These are phyloP conservation scores for Diaporthe ampelina DNA, from an alignment of 2,329 filamentous ascomycete genomes.

Conservation along the genomic window DNA sequence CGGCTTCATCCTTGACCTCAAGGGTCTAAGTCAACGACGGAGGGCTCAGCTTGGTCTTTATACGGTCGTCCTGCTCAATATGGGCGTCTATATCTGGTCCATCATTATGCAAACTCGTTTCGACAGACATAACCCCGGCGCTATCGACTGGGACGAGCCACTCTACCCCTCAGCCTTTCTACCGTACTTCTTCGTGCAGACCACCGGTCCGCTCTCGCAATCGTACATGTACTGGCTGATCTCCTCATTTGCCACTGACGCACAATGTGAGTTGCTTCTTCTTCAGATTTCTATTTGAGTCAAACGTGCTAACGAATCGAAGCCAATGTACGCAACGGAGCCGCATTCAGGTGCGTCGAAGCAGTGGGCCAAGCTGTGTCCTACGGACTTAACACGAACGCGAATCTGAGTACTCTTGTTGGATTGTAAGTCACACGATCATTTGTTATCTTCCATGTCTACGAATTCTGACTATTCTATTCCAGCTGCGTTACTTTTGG, in stretches of 20 bases:
- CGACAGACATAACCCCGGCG: conserved; percentile 53
- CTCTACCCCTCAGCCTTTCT: conserved; percentile 59
- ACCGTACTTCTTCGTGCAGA: conserved; percentile 63
- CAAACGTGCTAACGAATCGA: conserved; percentile 21
- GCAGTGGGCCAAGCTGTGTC: conserved; percentile 57
- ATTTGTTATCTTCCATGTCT: too few species aligned
- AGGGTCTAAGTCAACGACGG: conserved; percentile 56
- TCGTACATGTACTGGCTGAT: conserved; percentile 61
- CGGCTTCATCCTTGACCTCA: conserved; percentile 60
- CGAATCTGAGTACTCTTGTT: conserved; percentile 52
- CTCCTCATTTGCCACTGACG: conserved; percentile 58
- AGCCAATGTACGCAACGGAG: conserved; percentile 59
- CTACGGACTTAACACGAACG: conserved; percentile 58
- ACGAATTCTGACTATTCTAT: not conserved
- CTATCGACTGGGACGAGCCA: conserved; percentile 61
- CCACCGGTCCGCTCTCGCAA: conserved; percentile 56
- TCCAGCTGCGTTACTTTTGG: conserved; percentile 55
- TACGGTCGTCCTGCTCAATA: conserved; percentile 59
- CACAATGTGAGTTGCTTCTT: conserved; percentile 49
- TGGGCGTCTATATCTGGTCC: conserved; percentile 65
- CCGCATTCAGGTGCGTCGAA: conserved; percentile 57
- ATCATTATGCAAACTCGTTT: conserved; percentile 62
- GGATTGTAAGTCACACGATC: conserved; percentile 52
- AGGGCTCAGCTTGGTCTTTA: conserved; percentile 61
- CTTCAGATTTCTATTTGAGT: conserved; percentile 39